Percentiles rank a stretch among this genome's conserved stretches.
Evolutionary conservation across 495 filamentous ascomycete genomes (phyloP).

Genomic region (Clavariopsis aquatica): DNA sequence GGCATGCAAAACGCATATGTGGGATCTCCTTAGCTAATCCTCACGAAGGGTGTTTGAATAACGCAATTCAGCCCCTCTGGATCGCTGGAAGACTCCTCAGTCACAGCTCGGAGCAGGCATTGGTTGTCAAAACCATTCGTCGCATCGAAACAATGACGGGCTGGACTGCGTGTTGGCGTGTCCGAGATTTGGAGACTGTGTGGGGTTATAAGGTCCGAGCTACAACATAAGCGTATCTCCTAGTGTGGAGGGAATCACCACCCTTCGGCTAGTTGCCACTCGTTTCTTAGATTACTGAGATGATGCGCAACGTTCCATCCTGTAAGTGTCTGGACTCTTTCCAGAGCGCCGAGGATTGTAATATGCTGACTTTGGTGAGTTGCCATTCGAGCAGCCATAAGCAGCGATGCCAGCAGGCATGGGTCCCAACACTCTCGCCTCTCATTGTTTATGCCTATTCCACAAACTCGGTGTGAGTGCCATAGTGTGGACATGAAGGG

Average conservation of each 20-base stretch:
- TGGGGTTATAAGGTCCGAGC: conserved; percentile 49
- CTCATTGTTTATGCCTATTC: conserved; percentile 20
- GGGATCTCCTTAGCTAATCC: conserved; percentile 53
- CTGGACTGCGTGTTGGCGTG: conserved; percentile 53
- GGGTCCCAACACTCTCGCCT: conserved; percentile 17
- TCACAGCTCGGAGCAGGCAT: conserved; percentile 50
- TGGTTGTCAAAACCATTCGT: conserved; percentile 48
- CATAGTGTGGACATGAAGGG: conserved; percentile 13
- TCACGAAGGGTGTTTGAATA: conserved; percentile 53
- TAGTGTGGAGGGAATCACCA: neutral
- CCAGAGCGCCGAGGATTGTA: conserved; percentile 1
- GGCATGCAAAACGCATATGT: conserved; percentile 54
- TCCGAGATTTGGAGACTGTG: conserved; percentile 49
- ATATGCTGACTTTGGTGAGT: conserved; percentile 17
- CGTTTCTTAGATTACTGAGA: neutral
- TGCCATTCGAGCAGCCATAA: conserved; percentile 5
- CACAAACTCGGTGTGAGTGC: conserved; percentile 20
- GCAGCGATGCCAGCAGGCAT: conserved; percentile 11
- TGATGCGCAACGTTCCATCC: conserved; percentile 5
- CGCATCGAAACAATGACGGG: conserved; percentile 51
- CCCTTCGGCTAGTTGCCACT: conserved; percentile 12
- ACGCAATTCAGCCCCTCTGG: conserved; percentile 54
- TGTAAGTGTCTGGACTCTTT: conserved; percentile 9
- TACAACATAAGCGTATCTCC: neutral
- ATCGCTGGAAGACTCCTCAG: conserved; percentile 53